Base-by-base conservation (phyloP, 2,329 filamentous ascomycete genomes). In the Beauveria pseudobassiana region DNA sequence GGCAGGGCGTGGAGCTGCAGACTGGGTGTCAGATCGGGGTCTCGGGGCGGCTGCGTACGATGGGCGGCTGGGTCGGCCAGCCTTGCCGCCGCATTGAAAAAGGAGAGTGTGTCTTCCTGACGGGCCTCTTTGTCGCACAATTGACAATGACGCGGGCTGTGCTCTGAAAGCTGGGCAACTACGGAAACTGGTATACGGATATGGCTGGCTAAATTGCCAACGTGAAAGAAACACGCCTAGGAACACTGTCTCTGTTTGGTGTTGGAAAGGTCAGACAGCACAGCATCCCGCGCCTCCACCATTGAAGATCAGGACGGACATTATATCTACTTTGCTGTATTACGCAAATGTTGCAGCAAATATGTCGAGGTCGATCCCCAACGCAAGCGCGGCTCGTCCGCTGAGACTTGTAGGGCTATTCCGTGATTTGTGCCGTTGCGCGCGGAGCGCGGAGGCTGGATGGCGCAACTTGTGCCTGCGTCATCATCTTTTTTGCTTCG, bases 1-100 rank as follows among this genome's bases (percentile, higher is more conserved):
- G n/a, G 43, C 20, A 49, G 55, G 55, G 55, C 43, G 43, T 40
- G 43, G 26, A 26, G 55, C 55, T 58, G 55, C 55, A 58, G 55
- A 58, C 28, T 38, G 1, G 30, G 55, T 58, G 43, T 48, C 38
- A 45, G 52, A 55, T 58, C 55, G 22, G 26, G 12, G 20, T 34
- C 51, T 18, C 10, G 16, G 20, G 45, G 28, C 28, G 20, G 43
- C 34, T 20, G 26, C 7, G 10, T 28, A n/a, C 55, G 43, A 49
- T 49, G 12, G 48, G 5, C 24, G 38, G 9, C 20, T 30, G n/a
- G 14, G 16, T 18, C 26, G 22, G 18, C 14, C 48, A 18, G 22
- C 24, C 24, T 50, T 50, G 22, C 48, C 24, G 48, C 48, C 28
- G 18, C 49, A 52, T n/a, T 38, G 20, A 3, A 24, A 50, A 50